These are phyloP conservation scores for Mycena venus DNA, from an alignment of 768 basidiomycete genomes.

Conservation along the genomic window DNA sequence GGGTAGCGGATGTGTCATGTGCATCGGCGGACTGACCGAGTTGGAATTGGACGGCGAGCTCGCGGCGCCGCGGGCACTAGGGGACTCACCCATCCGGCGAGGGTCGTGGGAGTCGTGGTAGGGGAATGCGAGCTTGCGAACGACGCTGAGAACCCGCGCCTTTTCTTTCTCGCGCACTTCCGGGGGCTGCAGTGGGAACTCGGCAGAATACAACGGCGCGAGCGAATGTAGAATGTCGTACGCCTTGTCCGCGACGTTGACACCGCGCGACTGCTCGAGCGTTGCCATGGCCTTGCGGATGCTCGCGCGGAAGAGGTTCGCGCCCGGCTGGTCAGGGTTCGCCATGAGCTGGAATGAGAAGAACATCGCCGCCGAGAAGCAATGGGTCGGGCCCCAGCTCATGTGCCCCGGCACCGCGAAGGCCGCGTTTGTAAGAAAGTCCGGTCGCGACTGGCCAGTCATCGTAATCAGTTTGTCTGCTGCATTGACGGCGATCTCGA, in stretches of 20 bases:
- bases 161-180: slow-evolving; percentile 73
- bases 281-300: slow-evolving; percentile 78
- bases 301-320: slow-evolving; percentile 80
- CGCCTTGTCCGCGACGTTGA: slow-evolving; percentile 81
- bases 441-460: slow-evolving; percentile 81
- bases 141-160: slow-evolving; percentile 71
- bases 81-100: slow-evolving; percentile 63
- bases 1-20: slow-evolving; percentile 50
- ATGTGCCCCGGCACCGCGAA: slow-evolving; percentile 85
- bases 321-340: slow-evolving; percentile 84
- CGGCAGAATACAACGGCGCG: slow-evolving; percentile 78
- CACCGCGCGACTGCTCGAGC: slow-evolving; percentile 74
- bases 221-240: slow-evolving; percentile 78
- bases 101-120: slow-evolving; percentile 78
- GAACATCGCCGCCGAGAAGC: slow-evolving; percentile 91
- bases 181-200: slow-evolving; percentile 63
- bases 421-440: slow-evolving; percentile 77
- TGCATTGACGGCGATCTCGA: slow-evolving; percentile 81
- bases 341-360: slow-evolving; percentile 91
- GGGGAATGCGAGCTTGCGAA: slow-evolving; percentile 86
- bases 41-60: slow-evolving; percentile 72
- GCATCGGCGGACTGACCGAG: slow-evolving; percentile 69
- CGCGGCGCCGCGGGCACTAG: slow-evolving; percentile 57
- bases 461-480: slow-evolving; percentile 86
- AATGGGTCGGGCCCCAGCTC: slow-evolving; percentile 87